Conservation (phyloP, 129 eudicot species). For the Dittrichia graveolens region DNA sequence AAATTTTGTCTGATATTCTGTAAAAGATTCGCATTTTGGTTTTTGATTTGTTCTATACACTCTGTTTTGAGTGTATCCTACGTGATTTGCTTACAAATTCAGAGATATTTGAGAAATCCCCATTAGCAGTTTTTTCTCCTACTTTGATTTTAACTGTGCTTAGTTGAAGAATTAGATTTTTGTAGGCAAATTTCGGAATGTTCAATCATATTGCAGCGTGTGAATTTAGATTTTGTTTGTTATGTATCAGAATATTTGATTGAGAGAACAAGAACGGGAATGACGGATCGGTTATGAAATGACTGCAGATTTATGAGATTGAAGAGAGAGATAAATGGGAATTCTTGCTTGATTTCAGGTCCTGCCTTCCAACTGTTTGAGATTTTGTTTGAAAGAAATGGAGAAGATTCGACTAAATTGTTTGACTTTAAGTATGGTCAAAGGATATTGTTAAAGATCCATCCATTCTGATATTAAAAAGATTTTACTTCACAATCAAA, state of each 20-base stretch:
- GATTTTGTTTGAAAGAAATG: constrained; percentile 20
- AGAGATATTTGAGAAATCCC: constrained; percentile 2
- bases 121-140: background rate
- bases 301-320: constrained; percentile 5
- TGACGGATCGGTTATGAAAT: constrained; percentile 1
- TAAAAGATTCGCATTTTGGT: constrained; percentile 10
- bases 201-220: no score
- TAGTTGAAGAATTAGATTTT: no score
- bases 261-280: background rate
- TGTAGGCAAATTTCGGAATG: no score
- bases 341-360: constrained; percentile 8
- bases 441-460: constrained; percentile 33
- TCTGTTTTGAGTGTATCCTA: background rate
- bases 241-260: constrained; percentile 7
- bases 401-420: constrained; percentile 18
- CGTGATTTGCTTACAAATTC: constrained; percentile 12
- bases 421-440: constrained; percentile 24
- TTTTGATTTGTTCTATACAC: constrained; percentile 11
- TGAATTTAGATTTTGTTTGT: background rate
- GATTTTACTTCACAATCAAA: constrained; percentile 15
- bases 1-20: background rate
- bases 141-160: background rate
- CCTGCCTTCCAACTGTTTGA: constrained; percentile 30
- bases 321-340: constrained; percentile 10
- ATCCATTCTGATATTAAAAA: constrained; percentile 27